Evolutionary conservation across 1,284 basidiomycete species (phyloP).

Genomic region (Ganoderma lucidum): DNA sequence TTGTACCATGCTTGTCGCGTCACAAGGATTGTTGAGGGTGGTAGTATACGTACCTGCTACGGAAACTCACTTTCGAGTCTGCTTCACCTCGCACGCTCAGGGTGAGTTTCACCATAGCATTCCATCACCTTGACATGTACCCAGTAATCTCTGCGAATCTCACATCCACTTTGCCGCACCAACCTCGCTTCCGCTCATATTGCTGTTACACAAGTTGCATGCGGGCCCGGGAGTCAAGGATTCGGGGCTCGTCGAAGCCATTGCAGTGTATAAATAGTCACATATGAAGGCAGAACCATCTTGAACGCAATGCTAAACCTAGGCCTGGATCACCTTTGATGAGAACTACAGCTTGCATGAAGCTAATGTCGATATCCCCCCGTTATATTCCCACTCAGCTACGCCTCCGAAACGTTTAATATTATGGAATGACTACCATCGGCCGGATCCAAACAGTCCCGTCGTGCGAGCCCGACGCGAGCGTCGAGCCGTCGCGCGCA

Average conservation of each 20-base stretch:
- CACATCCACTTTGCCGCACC: background rate
- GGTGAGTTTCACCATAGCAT: background rate
- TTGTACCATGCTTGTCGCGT: background rate
- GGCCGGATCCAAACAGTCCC: slow-evolving; percentile 25
- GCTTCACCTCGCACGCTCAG: background rate
- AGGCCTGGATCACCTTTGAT: too few species aligned
- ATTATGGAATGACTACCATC: too few species aligned
- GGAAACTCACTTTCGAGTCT: background rate
- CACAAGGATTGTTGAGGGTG: background rate
- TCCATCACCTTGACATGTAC: background rate
- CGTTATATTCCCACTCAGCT: too few species aligned
- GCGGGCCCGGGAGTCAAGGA: too few species aligned
- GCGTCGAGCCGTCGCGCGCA: slow-evolving; percentile 29
- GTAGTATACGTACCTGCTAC: background rate
- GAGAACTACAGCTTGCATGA: too few species aligned
- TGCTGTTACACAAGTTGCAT: too few species aligned
- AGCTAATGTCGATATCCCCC: too few species aligned
- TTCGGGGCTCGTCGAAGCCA: too few species aligned
- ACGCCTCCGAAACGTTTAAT: too few species aligned
- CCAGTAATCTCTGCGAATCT: background rate
- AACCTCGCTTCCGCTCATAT: background rate
- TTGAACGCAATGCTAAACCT: too few species aligned
- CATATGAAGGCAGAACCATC: too few species aligned
- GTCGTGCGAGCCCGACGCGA: slow-evolving; percentile 31
- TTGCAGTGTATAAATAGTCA: too few species aligned